Evolutionary conservation across 1,139 yeast genomes (phyloP).

Genomic region (Blastobotrys malaysiensis): DNA sequence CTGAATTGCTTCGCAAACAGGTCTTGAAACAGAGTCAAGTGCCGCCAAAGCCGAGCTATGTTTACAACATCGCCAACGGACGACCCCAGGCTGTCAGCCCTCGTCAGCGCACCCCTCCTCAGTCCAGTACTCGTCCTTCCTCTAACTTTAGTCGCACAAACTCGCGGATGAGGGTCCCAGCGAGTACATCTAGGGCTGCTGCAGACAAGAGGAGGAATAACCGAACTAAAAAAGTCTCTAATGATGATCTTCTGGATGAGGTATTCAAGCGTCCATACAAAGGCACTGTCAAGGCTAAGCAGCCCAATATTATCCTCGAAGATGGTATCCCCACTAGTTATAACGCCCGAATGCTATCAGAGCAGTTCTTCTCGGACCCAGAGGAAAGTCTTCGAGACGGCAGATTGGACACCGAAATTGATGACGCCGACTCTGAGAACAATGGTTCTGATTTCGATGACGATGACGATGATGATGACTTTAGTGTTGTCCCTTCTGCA

Average conservation of each 20-base stretch:
- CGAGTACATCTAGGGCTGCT: neutral
- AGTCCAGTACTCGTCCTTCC: neutral
- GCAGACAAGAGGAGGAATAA: constrained; percentile 6
- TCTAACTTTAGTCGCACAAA: neutral
- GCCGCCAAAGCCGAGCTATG: neutral
- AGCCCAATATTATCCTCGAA: constrained; percentile 11
- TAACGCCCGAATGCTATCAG: neutral
- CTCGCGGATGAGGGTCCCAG: neutral
- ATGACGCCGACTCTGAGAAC: constrained; percentile 15
- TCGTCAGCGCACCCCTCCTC: constrained; percentile 1
- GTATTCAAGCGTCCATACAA: constrained; percentile 30
- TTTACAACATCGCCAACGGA: neutral
- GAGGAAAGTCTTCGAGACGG: constrained; percentile 10
- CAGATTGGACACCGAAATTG: neutral
- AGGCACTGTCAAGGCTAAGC: constrained; percentile 21
- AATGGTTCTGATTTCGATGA: constrained; percentile 10
- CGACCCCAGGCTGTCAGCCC: neutral
- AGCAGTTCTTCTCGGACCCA: constrained; percentile 13
- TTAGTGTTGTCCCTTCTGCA: constrained; percentile 6
- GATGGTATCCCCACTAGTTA: constrained; percentile 4
- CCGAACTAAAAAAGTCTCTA: constrained; percentile 21
- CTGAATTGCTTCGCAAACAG: constrained; percentile 14
- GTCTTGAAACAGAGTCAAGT: constrained; percentile 5
- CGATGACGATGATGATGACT: constrained; percentile 13
- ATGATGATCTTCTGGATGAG: constrained; percentile 29